phyloP scores from a whole-genome alignment of 805 yeast species.

The Zygosaccharomyces pseudorouxii region DNA sequence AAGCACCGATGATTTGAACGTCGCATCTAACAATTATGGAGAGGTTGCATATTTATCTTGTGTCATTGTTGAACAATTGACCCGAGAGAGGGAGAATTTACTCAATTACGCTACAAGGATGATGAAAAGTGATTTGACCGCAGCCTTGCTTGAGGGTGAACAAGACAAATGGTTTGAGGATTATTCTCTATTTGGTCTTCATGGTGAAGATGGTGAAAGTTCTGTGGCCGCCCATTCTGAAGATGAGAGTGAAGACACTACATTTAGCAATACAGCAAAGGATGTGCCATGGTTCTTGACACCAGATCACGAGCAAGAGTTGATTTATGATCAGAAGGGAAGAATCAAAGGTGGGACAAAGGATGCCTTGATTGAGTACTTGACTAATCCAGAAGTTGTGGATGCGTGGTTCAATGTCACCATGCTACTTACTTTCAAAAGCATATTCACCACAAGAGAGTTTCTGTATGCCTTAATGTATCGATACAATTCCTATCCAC shows the following conservation, averaged over 20 bases:
- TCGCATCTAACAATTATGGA: slow-evolving; percentile 34
- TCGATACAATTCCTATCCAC: slow-evolving; percentile 70
- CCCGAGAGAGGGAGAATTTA: slow-evolving; percentile 66
- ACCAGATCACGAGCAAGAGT: slow-evolving; percentile 56
- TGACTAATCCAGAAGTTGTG: slow-evolving; percentile 65
- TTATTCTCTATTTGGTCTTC: slow-evolving; percentile 23
- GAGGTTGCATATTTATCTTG: slow-evolving; percentile 36
- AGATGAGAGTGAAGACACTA: slow-evolving; percentile 8
- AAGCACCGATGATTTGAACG: slow-evolving; percentile 29
- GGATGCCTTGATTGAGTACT: slow-evolving; percentile 70
- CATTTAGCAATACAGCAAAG: slow-evolving; percentile 35
- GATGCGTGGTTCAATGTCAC: slow-evolving; percentile 64
- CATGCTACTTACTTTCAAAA: slow-evolving; percentile 68
- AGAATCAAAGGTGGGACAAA: slow-evolving; percentile 78
- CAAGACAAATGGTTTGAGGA: slow-evolving; percentile 33
- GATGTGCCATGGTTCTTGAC: slow-evolving; percentile 70
- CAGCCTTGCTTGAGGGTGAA: slow-evolving; percentile 50
- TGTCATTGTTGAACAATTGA: slow-evolving; percentile 49
- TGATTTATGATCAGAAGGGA: slow-evolving; percentile 63
- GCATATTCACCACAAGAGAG: slow-evolving; percentile 64
- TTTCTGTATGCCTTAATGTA: slow-evolving; percentile 55
- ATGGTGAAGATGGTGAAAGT: slow-evolving; percentile 10
- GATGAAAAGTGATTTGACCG: slow-evolving; percentile 68
- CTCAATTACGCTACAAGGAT: slow-evolving; percentile 71
- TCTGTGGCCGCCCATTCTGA: slow-evolving; percentile 1